A percentile compares a stretch with the other conserved stretches of the same genome.
These are phyloP conservation scores for Cladophialophora bantiana DNA, from an alignment of 2,329 filamentous ascomycete genomes.

Conservation along the genomic window DNA sequence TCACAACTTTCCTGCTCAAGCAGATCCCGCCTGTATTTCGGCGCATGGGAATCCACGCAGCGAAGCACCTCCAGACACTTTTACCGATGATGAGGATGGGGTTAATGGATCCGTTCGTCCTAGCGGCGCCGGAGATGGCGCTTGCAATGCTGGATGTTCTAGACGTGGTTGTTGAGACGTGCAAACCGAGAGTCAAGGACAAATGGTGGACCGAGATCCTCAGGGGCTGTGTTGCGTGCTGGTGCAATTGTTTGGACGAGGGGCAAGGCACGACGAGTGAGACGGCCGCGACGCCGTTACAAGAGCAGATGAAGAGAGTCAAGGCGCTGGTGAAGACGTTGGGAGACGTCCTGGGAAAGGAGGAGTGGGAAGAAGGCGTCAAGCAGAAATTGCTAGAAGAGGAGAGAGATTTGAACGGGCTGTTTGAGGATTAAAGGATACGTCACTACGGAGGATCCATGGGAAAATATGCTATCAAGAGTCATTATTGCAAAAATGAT, in stretches of 20 bases:
- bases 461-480: neutral
- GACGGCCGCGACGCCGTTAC: slow-evolving; percentile 14
- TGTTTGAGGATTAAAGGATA: slow-evolving; percentile 41
- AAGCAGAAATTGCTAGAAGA: slow-evolving; percentile 44
- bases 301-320: slow-evolving; percentile 39
- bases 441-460: neutral
- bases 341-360: slow-evolving; percentile 31
- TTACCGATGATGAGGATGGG: slow-evolving; percentile 71
- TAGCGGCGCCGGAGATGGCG: slow-evolving; percentile 62
- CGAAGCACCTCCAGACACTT: slow-evolving; percentile 63
- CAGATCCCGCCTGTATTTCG: slow-evolving; percentile 43
- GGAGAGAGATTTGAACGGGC: slow-evolving; percentile 45
- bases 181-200: slow-evolving; percentile 71
- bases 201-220: slow-evolving; percentile 69
- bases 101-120: slow-evolving; percentile 72
- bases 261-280: slow-evolving; percentile 36
- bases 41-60: slow-evolving; percentile 48
- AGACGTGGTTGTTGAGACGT: slow-evolving; percentile 65
- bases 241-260: slow-evolving; percentile 61
- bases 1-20: slow-evolving; percentile 55
- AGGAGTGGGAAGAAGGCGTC: slow-evolving; percentile 34
- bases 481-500: neutral
- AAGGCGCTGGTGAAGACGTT: slow-evolving; percentile 43
- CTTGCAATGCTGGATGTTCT: slow-evolving; percentile 61
- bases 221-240: slow-evolving; percentile 67